These are phyloP conservation scores for Handroanthus guayacan DNA, from an alignment of 257 asterid species.

Conservation along the genomic window DNA sequence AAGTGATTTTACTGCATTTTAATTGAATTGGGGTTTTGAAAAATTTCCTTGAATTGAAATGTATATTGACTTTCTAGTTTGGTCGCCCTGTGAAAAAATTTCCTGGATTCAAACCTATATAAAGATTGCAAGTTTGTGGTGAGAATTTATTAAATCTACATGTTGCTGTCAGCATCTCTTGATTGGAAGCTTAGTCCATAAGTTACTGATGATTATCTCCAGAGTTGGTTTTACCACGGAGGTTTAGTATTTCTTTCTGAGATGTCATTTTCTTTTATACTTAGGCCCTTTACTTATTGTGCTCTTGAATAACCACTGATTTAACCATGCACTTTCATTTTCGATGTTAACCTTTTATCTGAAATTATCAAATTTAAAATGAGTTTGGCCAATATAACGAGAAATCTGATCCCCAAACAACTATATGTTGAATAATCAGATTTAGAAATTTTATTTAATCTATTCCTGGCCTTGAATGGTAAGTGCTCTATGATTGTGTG, in stretches of 20 bases:
- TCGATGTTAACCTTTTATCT: background rate
- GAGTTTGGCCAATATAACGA: background rate
- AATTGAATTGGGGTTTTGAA: background rate
- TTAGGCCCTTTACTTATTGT: slow-evolving; percentile 2
- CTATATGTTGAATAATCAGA: background rate
- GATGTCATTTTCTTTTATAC: background rate
- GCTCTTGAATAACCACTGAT: background rate
- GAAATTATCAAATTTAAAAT: background rate
- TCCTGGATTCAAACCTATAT: background rate
- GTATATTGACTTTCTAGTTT: background rate
- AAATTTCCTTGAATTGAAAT: background rate
- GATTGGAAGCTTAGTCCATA: slow-evolving; percentile 8
- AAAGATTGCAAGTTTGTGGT: slow-evolving; percentile 6
- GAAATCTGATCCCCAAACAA: background rate
- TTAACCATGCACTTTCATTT: background rate
- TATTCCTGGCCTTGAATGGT: slow-evolving; percentile 16
- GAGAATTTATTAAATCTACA: background rate
- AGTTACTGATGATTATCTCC: background rate
- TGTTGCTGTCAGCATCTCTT: slow-evolving; percentile 8
- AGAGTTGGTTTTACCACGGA: slow-evolving; percentile 5
- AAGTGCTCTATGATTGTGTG: slow-evolving; percentile 4
- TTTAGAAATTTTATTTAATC: slow-evolving; percentile 8
- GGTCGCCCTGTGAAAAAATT: slow-evolving; percentile 5
- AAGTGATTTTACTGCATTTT: background rate
- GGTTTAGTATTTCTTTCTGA: background rate